Percentiles rank a stretch among this genome's conserved stretches.
These are phyloP conservation scores for Daldinia concentrica DNA, from an alignment of 495 filamentous ascomycete genomes.

Conservation along the genomic window DNA sequence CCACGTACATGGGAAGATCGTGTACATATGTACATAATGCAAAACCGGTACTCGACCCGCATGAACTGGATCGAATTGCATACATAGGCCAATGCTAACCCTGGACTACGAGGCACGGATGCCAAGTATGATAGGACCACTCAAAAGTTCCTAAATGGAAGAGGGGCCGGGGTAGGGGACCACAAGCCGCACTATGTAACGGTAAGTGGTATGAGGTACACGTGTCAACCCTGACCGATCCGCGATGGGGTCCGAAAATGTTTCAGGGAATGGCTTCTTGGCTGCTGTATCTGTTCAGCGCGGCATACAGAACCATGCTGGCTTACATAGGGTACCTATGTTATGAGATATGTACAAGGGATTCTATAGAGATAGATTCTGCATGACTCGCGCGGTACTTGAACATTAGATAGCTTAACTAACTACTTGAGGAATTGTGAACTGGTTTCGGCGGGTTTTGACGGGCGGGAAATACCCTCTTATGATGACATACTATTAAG, in stretches of 20 bases:
- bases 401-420: neutral
- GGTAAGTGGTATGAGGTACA: slow-evolving; percentile 8
- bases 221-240: slow-evolving; percentile 18
- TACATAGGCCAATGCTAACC: neutral
- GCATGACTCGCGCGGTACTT: too few relatives aligned
- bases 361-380: neutral
- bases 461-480: neutral
- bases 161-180: slow-evolving; percentile 14
- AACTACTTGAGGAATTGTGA: neutral
- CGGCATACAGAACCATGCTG: neutral
- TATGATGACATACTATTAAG: neutral
- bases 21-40: neutral
- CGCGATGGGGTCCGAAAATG: slow-evolving; percentile 12
- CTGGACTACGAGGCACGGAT: slow-evolving; percentile 23
- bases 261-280: slow-evolving; percentile 5
- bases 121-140: slow-evolving; percentile 5
- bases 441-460: neutral
- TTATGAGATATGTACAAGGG: neutral
- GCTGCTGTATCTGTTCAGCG: neutral
- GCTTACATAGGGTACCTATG: neutral
- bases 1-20: neutral
- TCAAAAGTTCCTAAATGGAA: slow-evolving; percentile 4
- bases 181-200: slow-evolving; percentile 2
- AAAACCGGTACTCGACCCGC: slow-evolving; percentile 27
- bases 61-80: slow-evolving; percentile 21